phyloP scores from a whole-genome alignment of 345 rosid species.

The rapeseed (Brassica napus) region Da-Ae NC_063441.1:13492501-13493000 shows the following conservation, averaged over 20 bases:
- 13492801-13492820: conserved; percentile 93
- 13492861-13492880: conserved; percentile 88
- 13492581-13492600: conserved; percentile 83
- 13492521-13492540: conserved; percentile 8
- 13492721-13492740: conserved; percentile 79
- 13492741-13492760: conserved; percentile 75
- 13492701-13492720: conserved; percentile 85
- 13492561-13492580: conserved; percentile 45
- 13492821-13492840: conserved; percentile 90
- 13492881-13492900: conserved; percentile 97
- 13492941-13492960: conserved; percentile 86
- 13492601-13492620: conserved; percentile 87
- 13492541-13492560: conserved; percentile 37
- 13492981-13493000: not conserved
- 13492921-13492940: conserved; percentile 89
- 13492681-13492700: conserved; percentile 90
- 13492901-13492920: conserved; percentile 79
- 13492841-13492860: conserved; percentile 88
- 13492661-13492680: conserved; percentile 79
- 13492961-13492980: conserved; percentile 24
- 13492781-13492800: conserved; percentile 95
- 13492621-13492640: conserved; percentile 56
- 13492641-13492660: conserved; percentile 80
- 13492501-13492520: conserved; percentile 34
- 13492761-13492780: conserved; percentile 79